Evolutionary conservation across 345 rosid genomes (phyloP).

Genomic region (Populus pruinosa): DNA sequence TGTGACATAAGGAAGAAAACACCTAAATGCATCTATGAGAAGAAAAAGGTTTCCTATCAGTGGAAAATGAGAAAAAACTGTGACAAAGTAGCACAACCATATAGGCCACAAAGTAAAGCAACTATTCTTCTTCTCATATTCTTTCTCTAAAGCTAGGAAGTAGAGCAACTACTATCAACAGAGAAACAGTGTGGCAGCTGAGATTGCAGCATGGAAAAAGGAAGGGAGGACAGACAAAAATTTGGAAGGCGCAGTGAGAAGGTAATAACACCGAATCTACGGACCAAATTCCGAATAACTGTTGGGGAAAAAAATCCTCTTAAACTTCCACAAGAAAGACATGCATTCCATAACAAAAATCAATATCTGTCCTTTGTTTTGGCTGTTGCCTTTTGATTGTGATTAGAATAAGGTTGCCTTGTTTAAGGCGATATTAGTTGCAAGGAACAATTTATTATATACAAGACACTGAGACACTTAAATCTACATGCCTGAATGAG

Average conservation of each 20-base stretch:
- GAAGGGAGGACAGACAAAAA: background rate
- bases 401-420: background rate
- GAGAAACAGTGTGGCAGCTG: no score
- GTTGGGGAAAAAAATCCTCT: background rate
- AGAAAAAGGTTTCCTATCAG: background rate
- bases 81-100: background rate
- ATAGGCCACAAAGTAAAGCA: background rate
- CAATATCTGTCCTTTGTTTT: background rate
- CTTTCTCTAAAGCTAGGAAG: background rate
- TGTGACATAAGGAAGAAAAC: background rate
- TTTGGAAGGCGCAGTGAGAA: background rate
- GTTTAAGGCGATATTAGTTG: background rate
- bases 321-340: background rate
- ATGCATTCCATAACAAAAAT: background rate
- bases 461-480: background rate
- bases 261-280: background rate
- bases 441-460: background rate
- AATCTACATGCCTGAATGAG: constrained; percentile 57
- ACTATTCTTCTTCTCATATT: background rate
- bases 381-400: background rate
- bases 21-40: background rate
- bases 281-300: background rate
- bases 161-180: background rate
- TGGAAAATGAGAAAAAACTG: background rate
- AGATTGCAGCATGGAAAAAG: background rate